Percentiles rank a stretch among this genome's conserved stretches.
Conservation (phyloP, 352 stramenopile genomes). For the Aphanomyces euteiches region DNA sequence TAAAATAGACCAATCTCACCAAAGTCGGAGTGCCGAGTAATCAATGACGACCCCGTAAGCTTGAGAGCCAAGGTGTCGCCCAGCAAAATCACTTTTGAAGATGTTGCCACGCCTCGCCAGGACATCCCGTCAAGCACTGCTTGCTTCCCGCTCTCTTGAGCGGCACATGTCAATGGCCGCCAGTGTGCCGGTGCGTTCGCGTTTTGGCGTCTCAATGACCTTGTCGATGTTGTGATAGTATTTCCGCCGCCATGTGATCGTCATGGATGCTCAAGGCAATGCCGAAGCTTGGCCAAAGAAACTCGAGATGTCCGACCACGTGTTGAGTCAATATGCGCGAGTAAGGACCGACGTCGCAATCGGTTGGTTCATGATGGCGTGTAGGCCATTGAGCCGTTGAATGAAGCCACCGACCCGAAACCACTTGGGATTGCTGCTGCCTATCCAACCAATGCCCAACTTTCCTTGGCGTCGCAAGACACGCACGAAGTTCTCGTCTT, state of each 20-base stretch:
- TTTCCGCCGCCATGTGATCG: slow-evolving; percentile 56
- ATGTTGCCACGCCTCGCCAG: no score
- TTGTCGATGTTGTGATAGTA: slow-evolving; percentile 31
- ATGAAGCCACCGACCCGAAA: neutral
- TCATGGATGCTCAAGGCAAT: slow-evolving; percentile 47
- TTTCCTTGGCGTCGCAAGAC: neutral
- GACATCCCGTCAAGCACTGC: no score
- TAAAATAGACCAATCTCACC: no score
- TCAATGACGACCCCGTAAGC: no score
- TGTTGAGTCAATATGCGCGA: slow-evolving; percentile 46
- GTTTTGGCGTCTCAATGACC: neutral
- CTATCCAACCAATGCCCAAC: slow-evolving; percentile 33
- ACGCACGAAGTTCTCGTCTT: slow-evolving; percentile 68
- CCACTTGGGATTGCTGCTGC: slow-evolving; percentile 49
- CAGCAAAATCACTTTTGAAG: no score
- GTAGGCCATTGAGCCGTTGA: neutral
- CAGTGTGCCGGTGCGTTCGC: neutral
- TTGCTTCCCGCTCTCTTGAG: neutral
- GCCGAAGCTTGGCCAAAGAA: slow-evolving; percentile 61
- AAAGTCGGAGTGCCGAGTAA: no score
- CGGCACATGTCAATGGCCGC: slow-evolving; percentile 12
- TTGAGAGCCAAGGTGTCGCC: no score
- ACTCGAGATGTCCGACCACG: slow-evolving; percentile 59
- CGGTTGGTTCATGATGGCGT: no score
- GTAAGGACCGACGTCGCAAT: slow-evolving; percentile 20